Evolutionary conservation across 164 flowering plant species (phyloP).

Genomic region (Malania oleifera): DNA sequence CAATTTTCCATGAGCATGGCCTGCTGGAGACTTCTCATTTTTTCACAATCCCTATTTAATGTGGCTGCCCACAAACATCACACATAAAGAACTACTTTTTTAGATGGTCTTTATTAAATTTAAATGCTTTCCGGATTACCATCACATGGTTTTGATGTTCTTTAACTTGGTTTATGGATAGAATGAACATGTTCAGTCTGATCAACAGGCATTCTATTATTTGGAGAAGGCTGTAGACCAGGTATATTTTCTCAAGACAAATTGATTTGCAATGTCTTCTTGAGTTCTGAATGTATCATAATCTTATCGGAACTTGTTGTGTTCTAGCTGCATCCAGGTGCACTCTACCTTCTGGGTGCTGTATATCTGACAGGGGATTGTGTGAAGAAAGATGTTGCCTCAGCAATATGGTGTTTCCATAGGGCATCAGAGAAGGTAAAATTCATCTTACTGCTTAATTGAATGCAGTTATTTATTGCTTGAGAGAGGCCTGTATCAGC

Average conservation of each 20-base stretch:
- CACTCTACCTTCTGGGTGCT: conserved; percentile 84
- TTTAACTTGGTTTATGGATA: conserved; percentile 19
- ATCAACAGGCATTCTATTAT: conserved; percentile 86
- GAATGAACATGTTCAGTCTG: conserved; percentile 71
- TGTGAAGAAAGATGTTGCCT: conserved; percentile 68
- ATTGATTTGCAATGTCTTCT: neutral
- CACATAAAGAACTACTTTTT: too few relatives aligned
- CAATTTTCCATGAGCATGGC: too few relatives aligned
- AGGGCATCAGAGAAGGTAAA: conserved; percentile 90
- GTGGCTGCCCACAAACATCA: too few relatives aligned
- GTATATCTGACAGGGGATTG: conserved; percentile 92
- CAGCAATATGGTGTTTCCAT: conserved; percentile 94
- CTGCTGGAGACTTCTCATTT: too few relatives aligned
- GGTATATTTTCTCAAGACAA: conserved; percentile 34
- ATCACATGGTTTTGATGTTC: neutral
- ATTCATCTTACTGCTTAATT: neutral
- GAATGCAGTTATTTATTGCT: neutral
- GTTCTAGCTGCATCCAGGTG: conserved; percentile 88
- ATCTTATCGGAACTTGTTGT: conserved; percentile 22
- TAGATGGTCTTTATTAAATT: neutral
- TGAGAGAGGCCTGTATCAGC: too few relatives aligned
- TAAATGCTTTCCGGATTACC: neutral
- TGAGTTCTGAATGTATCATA: neutral
- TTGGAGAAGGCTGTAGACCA: conserved; percentile 91
- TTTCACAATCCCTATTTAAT: too few relatives aligned